Base-by-base conservation (phyloP, 257 asterid species). In the Solanum verrucosum region DNA sequence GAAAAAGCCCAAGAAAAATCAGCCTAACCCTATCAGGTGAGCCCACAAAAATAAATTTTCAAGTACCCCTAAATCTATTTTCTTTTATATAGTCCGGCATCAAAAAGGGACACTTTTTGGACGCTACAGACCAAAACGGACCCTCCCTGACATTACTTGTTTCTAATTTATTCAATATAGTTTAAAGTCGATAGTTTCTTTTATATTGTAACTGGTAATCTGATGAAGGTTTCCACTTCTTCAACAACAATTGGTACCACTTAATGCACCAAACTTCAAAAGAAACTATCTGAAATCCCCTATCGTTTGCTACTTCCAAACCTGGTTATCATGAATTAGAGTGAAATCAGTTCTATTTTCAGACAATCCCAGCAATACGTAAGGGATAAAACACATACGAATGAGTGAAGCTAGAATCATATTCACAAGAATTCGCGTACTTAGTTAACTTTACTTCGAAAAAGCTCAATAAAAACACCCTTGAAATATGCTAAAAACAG, bases 81-180 rank as follows among this genome's bases (percentile, higher is more conserved):
- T 49, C 60, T 49, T 49, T 16, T 16, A 16, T 49, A 49, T 49
- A 49, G 60, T 49, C 23, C 9, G 60, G 21, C 60, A n/a, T 49
- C 16, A 3, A 49, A 49, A 49, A 49, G 0, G 3, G 8, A 5
- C 60, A 49, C 9, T 49, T 49, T 49, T 49, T 49, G 21, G 4
- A 49, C 1, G 8, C 9, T 16, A 49, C 9, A 0, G 9, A 16
- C 1, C 1, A 49, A 0, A 49, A 49, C 0, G 23, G 9, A 49
- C 8, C 56, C 23, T 15, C 3, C 60, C 8, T 49, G 23, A 49
- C 60, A 49, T 49, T 49, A 52, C 63, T 52, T 6, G 63, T 52
- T 52, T 52, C n/a, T 52, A 49, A 49, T 49, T 52, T 5, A 49
- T 49, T 49, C 21, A 46, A 46, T 14, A 46, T 14, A 44, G 52